Evolutionary conservation across 2,329 filamentous ascomycete species (phyloP).

Genomic region (Knufia fluminis): DNA sequence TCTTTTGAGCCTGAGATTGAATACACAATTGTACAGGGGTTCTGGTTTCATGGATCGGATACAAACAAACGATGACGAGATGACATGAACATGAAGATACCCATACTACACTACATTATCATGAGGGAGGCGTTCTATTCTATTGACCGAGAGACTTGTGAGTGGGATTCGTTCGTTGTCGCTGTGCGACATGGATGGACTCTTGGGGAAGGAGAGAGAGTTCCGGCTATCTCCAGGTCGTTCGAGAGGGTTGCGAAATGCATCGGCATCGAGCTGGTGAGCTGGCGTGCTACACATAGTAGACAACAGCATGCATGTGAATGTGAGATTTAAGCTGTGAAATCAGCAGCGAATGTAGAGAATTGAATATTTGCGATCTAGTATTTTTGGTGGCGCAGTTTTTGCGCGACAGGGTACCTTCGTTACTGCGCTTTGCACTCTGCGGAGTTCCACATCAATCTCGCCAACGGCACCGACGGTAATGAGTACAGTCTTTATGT

Average conservation of each 20-base stretch:
- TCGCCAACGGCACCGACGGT: too few species aligned
- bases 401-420: too few species aligned
- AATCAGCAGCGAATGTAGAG: not conserved
- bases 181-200: not conserved
- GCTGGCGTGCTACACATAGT: not conserved
- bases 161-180: not conserved
- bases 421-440: too few species aligned
- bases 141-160: not conserved
- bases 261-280: too few species aligned
- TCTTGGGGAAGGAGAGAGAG: not conserved
- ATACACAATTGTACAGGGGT: constrained; percentile 6
- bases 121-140: not conserved
- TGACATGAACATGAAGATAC: constrained; percentile 8
- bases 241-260: too few species aligned
- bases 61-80: not conserved
- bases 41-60: constrained; percentile 2
- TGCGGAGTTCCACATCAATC: not conserved
- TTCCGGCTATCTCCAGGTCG: too few species aligned
- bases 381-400: too few species aligned
- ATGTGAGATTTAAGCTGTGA: not conserved
- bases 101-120: constrained; percentile 3
- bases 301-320: not conserved
- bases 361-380: not conserved
- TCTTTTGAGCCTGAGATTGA: not conserved
- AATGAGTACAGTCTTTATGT: too few species aligned